Evolutionary conservation across 768 basidiomycete genomes (phyloP).

Genomic region (Pisolithus tinctorius): DNA sequence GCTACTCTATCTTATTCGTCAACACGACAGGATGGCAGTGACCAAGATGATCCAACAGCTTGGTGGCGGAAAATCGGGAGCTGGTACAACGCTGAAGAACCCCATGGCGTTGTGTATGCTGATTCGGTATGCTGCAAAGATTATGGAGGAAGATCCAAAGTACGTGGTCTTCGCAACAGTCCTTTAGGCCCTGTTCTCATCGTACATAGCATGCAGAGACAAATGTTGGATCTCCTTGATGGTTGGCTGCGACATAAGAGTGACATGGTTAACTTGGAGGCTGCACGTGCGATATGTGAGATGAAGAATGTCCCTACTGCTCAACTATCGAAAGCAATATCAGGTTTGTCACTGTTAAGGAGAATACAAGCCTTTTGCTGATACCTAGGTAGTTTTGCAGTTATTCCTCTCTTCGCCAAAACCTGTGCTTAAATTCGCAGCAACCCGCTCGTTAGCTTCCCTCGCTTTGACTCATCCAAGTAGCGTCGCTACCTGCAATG

Average conservation of each 20-base stretch:
- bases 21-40: constrained; percentile 97
- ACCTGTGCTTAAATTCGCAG: constrained; percentile 92
- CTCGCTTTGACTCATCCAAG: constrained; percentile 83
- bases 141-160: constrained; percentile 99
- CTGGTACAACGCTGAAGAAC: constrained; percentile 83
- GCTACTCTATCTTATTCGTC: constrained; percentile 87
- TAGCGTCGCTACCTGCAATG: constrained; percentile 87
- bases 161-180: constrained; percentile 34
- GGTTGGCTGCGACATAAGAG: constrained; percentile 97
- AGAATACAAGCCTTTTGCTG: neutral
- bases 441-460: constrained; percentile 88
- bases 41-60: constrained; percentile 99
- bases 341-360: constrained; percentile 47
- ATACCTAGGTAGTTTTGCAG: constrained; percentile 63
- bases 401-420: constrained; percentile 95
- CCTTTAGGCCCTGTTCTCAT: constrained; percentile 2
- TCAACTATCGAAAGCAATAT: constrained; percentile 83
- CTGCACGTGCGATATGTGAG: constrained; percentile 95
- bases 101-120: constrained; percentile 98
- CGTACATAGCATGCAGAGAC: constrained; percentile 67
- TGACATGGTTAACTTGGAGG: constrained; percentile 99
- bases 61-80: constrained; percentile 79
- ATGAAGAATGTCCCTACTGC: constrained; percentile 76
- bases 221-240: constrained; percentile 91
- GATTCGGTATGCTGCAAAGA: constrained; percentile 96